A percentile compares a stretch with the other conserved stretches of the same genome.
Evolutionary conservation across 2,329 filamentous ascomycete species (phyloP).

Genomic region (Aspergillus quadrilineatus): DNA sequence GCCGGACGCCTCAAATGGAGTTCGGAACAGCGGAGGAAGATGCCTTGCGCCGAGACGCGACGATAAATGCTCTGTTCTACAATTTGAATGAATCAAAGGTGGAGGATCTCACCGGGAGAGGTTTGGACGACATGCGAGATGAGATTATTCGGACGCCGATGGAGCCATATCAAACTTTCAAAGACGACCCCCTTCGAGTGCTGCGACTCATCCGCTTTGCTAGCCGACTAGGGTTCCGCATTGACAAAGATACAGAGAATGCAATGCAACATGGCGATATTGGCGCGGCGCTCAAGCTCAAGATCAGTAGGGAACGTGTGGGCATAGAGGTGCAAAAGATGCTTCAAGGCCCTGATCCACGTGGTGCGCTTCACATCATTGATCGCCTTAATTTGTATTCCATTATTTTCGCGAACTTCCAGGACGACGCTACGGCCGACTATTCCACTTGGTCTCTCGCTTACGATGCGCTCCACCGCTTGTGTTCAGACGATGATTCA

Average conservation of each 20-base stretch:
- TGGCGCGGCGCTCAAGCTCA: constrained; percentile 71
- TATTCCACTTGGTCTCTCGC: constrained; percentile 60
- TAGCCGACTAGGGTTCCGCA: constrained; percentile 75
- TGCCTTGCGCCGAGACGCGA: constrained; percentile 83
- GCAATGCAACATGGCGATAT: constrained; percentile 82
- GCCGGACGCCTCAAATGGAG: constrained; percentile 86
- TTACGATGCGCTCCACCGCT: constrained; percentile 62
- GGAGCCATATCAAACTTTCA: constrained; percentile 87
- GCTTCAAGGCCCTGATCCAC: constrained; percentile 62
- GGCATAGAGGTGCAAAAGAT: constrained; percentile 89
- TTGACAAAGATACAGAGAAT: constrained; percentile 66
- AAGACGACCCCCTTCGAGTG: constrained; percentile 86
- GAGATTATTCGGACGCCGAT: constrained; percentile 80
- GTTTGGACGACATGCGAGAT: constrained; percentile 70
- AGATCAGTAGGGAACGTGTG: constrained; percentile 90
- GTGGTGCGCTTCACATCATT: constrained; percentile 39
- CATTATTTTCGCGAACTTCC: constrained; percentile 44
- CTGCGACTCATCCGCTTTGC: constrained; percentile 87
- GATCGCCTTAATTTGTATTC: constrained; percentile 39
- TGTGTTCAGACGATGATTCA: constrained; percentile 37
- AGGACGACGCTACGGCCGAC: constrained; percentile 56
- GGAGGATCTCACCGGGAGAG: constrained; percentile 78
- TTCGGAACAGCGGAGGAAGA: constrained; percentile 92
- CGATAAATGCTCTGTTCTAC: constrained; percentile 94
- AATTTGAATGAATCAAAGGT: constrained; percentile 77